Evolutionary conservation across 805 yeast species (phyloP).

Genomic region (Ogataea allantospora): DNA sequence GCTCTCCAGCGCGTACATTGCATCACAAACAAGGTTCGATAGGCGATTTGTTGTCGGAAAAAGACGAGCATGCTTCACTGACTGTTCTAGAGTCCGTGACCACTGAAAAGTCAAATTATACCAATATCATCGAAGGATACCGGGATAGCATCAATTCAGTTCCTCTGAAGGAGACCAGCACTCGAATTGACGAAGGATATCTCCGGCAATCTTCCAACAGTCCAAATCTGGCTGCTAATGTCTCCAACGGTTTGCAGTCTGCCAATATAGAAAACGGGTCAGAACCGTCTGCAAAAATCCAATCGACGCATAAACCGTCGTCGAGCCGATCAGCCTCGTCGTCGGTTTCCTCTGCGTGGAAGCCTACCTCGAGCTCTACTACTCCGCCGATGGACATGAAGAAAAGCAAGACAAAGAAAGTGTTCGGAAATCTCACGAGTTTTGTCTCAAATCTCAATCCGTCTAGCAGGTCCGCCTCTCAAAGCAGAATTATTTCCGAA

Average conservation of each 20-base stretch:
- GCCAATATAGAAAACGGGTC: background rate
- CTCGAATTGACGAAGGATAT: background rate
- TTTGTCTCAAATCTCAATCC: constrained; percentile 30
- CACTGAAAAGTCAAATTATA: constrained; percentile 11
- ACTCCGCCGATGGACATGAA: constrained; percentile 16
- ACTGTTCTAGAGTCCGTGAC: constrained; percentile 3
- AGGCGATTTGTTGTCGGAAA: constrained; percentile 4
- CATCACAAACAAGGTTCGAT: constrained; percentile 17
- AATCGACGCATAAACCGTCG: background rate
- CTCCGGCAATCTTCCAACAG: background rate
- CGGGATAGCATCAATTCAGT: constrained; percentile 5
- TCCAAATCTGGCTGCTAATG: background rate
- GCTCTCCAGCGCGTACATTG: constrained; percentile 13
- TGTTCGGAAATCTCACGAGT: constrained; percentile 57
- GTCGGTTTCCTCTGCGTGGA: constrained; percentile 16
- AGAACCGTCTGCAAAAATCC: background rate
- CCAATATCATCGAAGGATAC: constrained; percentile 14
- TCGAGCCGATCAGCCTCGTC: constrained; percentile 16
- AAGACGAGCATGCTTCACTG: constrained; percentile 2
- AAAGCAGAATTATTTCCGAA: constrained; percentile 64
- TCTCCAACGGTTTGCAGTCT: constrained; percentile 1
- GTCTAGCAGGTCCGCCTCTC: constrained; percentile 15
- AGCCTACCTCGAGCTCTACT: constrained; percentile 14
- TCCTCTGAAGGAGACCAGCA: background rate
- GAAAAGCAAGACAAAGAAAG: constrained; percentile 43